Conservation (phyloP, 495 filamentous ascomycete genomes). For the Clavariopsis aquatica region DNA sequence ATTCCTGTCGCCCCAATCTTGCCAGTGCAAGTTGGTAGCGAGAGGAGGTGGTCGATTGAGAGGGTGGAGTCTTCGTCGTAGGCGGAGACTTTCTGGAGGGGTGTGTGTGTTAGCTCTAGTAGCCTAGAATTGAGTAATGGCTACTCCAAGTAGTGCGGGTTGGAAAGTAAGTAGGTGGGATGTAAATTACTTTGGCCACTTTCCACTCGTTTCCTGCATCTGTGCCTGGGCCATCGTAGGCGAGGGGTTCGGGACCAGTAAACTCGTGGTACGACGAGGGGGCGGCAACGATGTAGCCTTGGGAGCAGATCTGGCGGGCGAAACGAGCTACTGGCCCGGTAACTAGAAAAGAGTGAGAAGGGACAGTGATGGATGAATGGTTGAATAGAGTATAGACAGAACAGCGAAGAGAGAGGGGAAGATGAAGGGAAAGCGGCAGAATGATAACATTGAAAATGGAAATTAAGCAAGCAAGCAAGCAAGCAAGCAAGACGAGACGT, state of each 20-base stretch:
- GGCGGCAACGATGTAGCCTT: constrained; percentile 91
- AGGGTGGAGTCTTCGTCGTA: constrained; percentile 86
- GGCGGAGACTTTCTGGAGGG: constrained; percentile 73
- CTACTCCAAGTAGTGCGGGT: neutral
- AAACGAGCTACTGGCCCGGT: constrained; percentile 91
- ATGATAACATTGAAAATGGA: constrained; percentile 4
- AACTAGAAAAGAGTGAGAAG: constrained; percentile 54
- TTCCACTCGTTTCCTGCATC: constrained; percentile 87
- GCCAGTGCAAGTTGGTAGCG: constrained; percentile 78
- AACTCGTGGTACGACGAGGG: constrained; percentile 94
- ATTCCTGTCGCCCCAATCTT: constrained; percentile 87
- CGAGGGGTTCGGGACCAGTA: constrained; percentile 76
- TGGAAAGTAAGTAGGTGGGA: constrained; percentile 44
- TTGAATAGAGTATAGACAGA: neutral
- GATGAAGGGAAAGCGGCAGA: neutral
- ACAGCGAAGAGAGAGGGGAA: neutral
- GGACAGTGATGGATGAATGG: neutral
- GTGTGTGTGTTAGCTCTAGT: too few relatives aligned
- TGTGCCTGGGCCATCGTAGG: constrained; percentile 85
- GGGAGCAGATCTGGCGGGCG: constrained; percentile 86
- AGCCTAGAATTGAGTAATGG: too few relatives aligned
- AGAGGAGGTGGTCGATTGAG: constrained; percentile 72
- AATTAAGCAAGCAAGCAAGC: neutral
- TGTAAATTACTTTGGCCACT: constrained; percentile 64
- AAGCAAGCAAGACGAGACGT: too few relatives aligned